Conservation (phyloP, 257 asterid species). For the Craterostigma plantagineum region DNA sequence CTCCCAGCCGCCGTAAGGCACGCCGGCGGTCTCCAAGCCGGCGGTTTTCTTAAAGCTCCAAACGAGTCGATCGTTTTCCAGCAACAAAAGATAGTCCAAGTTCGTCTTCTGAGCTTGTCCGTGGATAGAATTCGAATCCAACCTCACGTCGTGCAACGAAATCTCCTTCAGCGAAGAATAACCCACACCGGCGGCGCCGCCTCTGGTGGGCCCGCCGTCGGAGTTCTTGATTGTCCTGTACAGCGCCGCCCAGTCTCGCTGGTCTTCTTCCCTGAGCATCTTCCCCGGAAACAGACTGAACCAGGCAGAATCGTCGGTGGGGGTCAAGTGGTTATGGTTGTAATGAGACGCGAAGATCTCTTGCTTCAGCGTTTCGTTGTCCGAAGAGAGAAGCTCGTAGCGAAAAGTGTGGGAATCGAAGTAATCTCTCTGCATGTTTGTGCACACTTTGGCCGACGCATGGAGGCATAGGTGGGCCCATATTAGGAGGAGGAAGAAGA, state of each 20-base stretch:
- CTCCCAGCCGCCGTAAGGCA: slow-evolving; percentile 96
- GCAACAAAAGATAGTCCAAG: slow-evolving; percentile 57
- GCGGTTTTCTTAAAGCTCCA: slow-evolving; percentile 89
- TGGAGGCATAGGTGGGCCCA: slow-evolving; percentile 4
- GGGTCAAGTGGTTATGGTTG: slow-evolving; percentile 52
- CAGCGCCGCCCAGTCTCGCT: slow-evolving; percentile 36
- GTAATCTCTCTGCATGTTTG: slow-evolving; percentile 22
- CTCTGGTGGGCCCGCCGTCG: slow-evolving; percentile 11
- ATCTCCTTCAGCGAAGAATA: slow-evolving; percentile 38
- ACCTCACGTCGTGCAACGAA: slow-evolving; percentile 48
- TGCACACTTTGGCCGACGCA: slow-evolving; percentile 42
- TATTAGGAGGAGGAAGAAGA: slow-evolving; percentile 10
- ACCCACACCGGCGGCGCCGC: no score
- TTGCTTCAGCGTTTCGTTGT: slow-evolving; percentile 41
- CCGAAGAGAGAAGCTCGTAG: slow-evolving; percentile 33
- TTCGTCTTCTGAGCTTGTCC: slow-evolving; percentile 86
- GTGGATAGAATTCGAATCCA: slow-evolving; percentile 46
- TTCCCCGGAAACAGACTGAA: slow-evolving; percentile 46
- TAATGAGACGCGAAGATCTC: slow-evolving; percentile 22
- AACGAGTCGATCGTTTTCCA: slow-evolving; percentile 61
- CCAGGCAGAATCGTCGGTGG: slow-evolving; percentile 80
- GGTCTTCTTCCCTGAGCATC: slow-evolving; percentile 41
- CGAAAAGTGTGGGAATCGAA: slow-evolving; percentile 43
- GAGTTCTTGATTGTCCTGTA: slow-evolving; percentile 37
- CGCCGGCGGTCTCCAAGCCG: slow-evolving; percentile 42